Base-by-base conservation (phyloP, 257 asterid species). In the Mentha longifolia region DNA sequence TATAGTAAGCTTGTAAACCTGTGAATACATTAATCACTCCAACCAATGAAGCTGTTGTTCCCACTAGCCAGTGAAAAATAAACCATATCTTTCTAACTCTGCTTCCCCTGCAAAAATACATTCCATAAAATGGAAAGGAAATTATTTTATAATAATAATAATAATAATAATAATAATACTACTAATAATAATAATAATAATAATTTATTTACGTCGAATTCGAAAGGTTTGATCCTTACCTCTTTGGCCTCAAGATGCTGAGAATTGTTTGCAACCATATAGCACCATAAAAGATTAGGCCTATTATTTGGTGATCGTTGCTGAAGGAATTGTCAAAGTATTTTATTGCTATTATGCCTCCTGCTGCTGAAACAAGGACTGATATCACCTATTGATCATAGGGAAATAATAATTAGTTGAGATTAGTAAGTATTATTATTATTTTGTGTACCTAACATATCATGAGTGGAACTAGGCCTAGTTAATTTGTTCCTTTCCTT, bases 61-160 rank as follows among this genome's bases (percentile, higher is more conserved):
- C 98, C 63, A 89, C 68, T 54, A 92, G 69, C 92, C 96, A 92
- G 83, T 92, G 98, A 55, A 82, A 75, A 43, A 80, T 57, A 72
- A 74, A 86, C 98, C 96, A 89, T 1, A 71, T 25, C 54, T 83
- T 81, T 57, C 98, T 85, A 58, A 83, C 75, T 70, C 82, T 85
- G 74, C 83, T 84, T 58, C 88, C 93, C 86, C 97, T 91, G 77
- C 71, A 73, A 35, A 35, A 35, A 28, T n/a, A n/a, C n/a, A n/a
- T 28, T 28, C 31, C 31, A 28, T 28, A 1, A 5, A 35, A 35
- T 35, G 7, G 6, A 7, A 33, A 5, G 7, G 3, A 5, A 5
- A 5, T 4, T 35, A 4, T 35, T 5, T 35, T 35, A 35, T 35
- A 35, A 35, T n/a, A n/a, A n/a, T n/a, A n/a, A n/a, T n/a, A n/a